These are phyloP conservation scores for Fusarium dlaminii DNA, from an alignment of 2,329 filamentous ascomycete genomes.

Conservation along the genomic window DNA sequence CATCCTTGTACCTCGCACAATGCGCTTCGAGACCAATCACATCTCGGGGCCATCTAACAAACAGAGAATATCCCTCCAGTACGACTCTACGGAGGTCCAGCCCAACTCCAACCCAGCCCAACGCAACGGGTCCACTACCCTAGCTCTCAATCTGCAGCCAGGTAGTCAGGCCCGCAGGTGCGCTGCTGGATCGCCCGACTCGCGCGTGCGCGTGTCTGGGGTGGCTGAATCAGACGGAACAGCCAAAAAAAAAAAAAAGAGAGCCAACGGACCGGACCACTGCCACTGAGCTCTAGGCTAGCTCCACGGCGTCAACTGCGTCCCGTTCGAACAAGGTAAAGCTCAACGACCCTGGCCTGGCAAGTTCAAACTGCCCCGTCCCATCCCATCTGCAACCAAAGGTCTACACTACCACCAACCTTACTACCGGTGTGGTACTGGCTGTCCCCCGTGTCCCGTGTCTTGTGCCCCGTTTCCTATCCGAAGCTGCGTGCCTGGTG, in stretches of 20 bases:
- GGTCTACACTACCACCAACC: conserved; percentile 8
- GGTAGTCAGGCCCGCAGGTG: conserved; percentile 20
- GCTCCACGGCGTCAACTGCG: conserved; percentile 29
- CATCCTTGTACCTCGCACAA: conserved; percentile 4
- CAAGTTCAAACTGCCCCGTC: conserved; percentile 30
- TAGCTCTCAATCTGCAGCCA: conserved; percentile 21
- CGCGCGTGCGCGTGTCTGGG: conserved; percentile 29
- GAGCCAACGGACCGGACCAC: conserved; percentile 21
- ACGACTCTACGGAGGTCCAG: conserved; percentile 12
- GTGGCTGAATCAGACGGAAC: conserved; percentile 41
- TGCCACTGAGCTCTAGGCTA: conserved; percentile 18
- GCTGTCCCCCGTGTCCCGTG: conserved; percentile 33
- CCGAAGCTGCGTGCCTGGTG: conserved; percentile 32
- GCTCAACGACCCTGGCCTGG: conserved; percentile 36
- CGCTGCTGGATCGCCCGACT: conserved; percentile 34
- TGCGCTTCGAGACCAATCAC: conserved; percentile 16
- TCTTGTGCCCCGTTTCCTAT: conserved; percentile 36
- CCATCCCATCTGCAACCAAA: conserved; percentile 34
- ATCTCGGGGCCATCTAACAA: conserved; percentile 10
- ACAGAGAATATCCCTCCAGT: not conserved
- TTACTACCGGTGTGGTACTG: conserved; percentile 31
- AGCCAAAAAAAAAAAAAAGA: conserved; percentile 12
- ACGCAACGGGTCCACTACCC: conserved; percentile 31
- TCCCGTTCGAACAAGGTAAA: conserved; percentile 31
- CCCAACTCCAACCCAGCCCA: conserved; percentile 26